Evolutionary conservation across 2,329 filamentous ascomycete species (phyloP).

Genomic region (Pyrenophora teres): DNA sequence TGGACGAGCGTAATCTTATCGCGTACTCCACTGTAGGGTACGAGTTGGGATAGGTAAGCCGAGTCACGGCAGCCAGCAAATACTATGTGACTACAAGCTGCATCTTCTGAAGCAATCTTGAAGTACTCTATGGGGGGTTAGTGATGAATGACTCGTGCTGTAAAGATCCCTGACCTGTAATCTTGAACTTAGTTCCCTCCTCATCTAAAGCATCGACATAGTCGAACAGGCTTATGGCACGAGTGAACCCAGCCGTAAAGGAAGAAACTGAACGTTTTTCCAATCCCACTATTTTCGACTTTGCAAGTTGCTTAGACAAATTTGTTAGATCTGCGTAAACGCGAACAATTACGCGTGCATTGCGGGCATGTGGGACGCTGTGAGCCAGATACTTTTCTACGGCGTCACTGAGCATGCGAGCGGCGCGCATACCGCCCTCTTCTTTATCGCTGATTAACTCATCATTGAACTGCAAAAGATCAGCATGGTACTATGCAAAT

Average conservation of each 20-base stretch:
- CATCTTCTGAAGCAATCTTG: conserved; percentile 60
- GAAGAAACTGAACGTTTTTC: conserved; percentile 62
- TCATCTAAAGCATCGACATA: conserved; percentile 66
- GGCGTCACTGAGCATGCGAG: conserved; percentile 58
- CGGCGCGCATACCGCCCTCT: conserved; percentile 62
- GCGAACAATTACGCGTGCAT: conserved; percentile 60
- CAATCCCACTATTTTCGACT: conserved; percentile 55
- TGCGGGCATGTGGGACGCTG: conserved; percentile 41
- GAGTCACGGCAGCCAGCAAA: conserved; percentile 67
- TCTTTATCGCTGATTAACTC: conserved; percentile 54
- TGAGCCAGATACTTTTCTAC: conserved; percentile 49
- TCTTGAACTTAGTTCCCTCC: conserved; percentile 65
- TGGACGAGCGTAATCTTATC: conserved; percentile 62
- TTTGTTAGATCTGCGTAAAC: conserved; percentile 62
- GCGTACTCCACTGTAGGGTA: conserved; percentile 55
- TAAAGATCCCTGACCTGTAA: conserved; percentile 53
- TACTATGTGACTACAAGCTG: conserved; percentile 67
- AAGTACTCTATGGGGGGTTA: conserved; percentile 36
- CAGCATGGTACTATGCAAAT: background rate
- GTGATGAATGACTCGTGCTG: conserved; percentile 4
- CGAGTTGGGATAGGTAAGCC: conserved; percentile 62
- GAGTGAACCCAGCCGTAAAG: conserved; percentile 62
- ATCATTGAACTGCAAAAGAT: conserved; percentile 53
- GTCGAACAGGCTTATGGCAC: conserved; percentile 63
- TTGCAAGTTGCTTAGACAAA: conserved; percentile 57